These are phyloP conservation scores for Ganoderma boninense DNA, from an alignment of 1,284 basidiomycete species.

Conservation along the genomic window DNA sequence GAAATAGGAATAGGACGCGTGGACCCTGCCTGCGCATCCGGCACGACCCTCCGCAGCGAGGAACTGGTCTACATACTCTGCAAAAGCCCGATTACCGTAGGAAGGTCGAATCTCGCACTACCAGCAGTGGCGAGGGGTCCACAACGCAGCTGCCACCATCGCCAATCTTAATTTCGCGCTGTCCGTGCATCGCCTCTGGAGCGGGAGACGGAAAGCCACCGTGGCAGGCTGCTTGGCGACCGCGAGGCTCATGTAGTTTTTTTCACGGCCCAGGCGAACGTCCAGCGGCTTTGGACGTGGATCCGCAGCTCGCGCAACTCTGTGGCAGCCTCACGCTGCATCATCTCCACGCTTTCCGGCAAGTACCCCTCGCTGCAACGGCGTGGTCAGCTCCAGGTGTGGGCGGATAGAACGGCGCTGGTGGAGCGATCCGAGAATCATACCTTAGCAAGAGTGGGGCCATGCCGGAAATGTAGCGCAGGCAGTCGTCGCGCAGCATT, in stretches of 20 bases:
- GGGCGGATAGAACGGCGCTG: not conserved
- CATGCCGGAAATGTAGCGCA: slow-evolving; percentile 42
- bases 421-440: slow-evolving; percentile 8
- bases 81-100: not conserved
- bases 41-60: not conserved
- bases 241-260: slow-evolving; percentile 17
- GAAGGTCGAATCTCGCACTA: not conserved
- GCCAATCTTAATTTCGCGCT: not conserved
- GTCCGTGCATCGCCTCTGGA: slow-evolving; percentile 9
- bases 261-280: slow-evolving; percentile 47
- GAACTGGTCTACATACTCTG: not conserved
- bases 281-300: slow-evolving; percentile 44
- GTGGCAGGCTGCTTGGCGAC: not conserved
- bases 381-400: slow-evolving; percentile 9
- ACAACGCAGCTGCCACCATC: not conserved
- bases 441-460: slow-evolving; percentile 43
- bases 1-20: not conserved
- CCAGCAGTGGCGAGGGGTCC: not conserved
- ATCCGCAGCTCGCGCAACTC: slow-evolving; percentile 42
- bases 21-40: not conserved
- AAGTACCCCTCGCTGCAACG: slow-evolving; percentile 42
- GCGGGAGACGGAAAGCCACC: slow-evolving; percentile 4
- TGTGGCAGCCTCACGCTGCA: slow-evolving; percentile 41
- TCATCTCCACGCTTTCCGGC: slow-evolving; percentile 41
- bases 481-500: slow-evolving; percentile 43